These are phyloP conservation scores for Globisporangium abappressorium DNA, from an alignment of 352 stramenopile species.

Conservation along the genomic window DNA sequence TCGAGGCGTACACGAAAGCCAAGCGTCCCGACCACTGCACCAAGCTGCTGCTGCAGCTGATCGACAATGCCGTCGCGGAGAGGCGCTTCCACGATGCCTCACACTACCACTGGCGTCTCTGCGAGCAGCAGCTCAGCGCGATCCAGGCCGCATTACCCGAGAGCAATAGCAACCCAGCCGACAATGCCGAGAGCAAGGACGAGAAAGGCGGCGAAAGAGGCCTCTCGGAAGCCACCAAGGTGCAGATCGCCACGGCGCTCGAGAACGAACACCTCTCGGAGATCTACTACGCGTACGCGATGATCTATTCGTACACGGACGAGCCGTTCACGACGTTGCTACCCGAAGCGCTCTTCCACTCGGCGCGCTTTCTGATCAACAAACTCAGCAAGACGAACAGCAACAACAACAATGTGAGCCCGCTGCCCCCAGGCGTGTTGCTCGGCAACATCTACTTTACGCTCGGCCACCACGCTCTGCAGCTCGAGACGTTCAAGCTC, in stretches of 20 bases:
- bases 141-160: slow-evolving; percentile 13
- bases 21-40: slow-evolving; percentile 81
- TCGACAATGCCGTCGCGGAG: slow-evolving; percentile 87
- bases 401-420: slow-evolving; percentile 13
- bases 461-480: slow-evolving; percentile 89
- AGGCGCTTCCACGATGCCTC: slow-evolving; percentile 87
- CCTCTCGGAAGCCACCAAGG: slow-evolving; percentile 24
- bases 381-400: slow-evolving; percentile 43
- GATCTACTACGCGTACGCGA: slow-evolving; percentile 92
- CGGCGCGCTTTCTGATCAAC: slow-evolving; percentile 92
- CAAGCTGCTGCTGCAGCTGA: slow-evolving; percentile 84
- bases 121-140: slow-evolving; percentile 71
- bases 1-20: slow-evolving; percentile 87
- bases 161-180: slow-evolving; percentile 12
- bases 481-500: slow-evolving; percentile 92
- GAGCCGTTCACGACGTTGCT: slow-evolving; percentile 93
- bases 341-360: slow-evolving; percentile 92
- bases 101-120: slow-evolving; percentile 93
- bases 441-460: slow-evolving; percentile 93
- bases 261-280: slow-evolving; percentile 82
- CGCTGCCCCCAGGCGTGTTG: slow-evolving; percentile 81
- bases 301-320: slow-evolving; percentile 92
- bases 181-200: slow-evolving; percentile 17
- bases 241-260: slow-evolving; percentile 33
- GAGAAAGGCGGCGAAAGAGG: not conserved